Evolutionary conservation across 768 basidiomycete species (phyloP), one percentile per base, ranked within the genome.

Genomic region (Galerina marginata): DNA sequence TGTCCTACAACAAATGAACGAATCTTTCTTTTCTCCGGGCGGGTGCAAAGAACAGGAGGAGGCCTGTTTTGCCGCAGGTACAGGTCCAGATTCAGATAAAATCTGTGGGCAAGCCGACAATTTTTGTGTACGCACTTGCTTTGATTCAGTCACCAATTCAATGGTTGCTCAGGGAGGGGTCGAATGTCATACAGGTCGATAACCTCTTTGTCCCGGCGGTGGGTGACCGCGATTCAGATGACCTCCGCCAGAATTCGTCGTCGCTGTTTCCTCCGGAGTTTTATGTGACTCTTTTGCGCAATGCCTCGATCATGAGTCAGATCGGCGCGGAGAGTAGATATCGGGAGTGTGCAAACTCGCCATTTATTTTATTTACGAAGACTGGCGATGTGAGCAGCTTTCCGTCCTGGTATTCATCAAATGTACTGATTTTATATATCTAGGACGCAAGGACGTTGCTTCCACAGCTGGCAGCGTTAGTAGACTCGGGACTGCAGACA

Each of bases 281-380:
- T 58, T 88, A 87, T 57, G 61, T 83, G 42, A 71, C 74, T 11
- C 86, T 83, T 62, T 72, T 89, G n/a, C 64, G 57, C 1, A 65
- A 69, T 15, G 40, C 76, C 0, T 62, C 69, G 3, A 75, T 85
- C 10, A 62, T 75, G 69, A 68, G 65, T n/a, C 68, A 66, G 54
- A 89, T 89, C 40, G 88, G 88, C 7, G 88, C 87, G 0, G 74
- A 84, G 60, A 65, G 67, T 25, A 65, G 60, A 1, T 89, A 87
- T 65, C 49, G 63, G 7, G 82, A 85, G 63, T 90, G 88, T 54
- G 63, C 84, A 0, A 56, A 80, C 58, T 65, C 80, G 0, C 79
- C 83, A 0, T 79, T 73, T 46, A 60, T 69, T 6, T 59, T 79
- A n/a, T 85, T 89, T 65, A 61, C 38, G 1, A 73, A 58, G 44